A percentile compares a stretch with the other conserved stretches of the same genome.
Conservation (phyloP, 345 rosid genomes). For the Stellera chamaejasme region DNA sequence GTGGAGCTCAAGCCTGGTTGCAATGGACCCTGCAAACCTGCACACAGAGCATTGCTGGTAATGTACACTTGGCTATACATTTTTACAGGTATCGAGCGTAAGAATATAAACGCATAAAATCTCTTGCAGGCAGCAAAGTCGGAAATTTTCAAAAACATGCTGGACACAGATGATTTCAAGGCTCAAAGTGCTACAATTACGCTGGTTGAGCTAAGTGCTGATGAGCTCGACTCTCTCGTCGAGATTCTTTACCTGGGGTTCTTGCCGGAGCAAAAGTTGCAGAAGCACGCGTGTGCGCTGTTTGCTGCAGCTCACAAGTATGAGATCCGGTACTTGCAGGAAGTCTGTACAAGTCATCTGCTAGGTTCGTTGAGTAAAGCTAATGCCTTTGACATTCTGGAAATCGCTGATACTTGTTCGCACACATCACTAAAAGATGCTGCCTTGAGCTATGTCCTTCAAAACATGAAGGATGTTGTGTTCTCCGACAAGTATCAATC, state of each 20-base stretch:
- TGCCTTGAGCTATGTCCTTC: neutral
- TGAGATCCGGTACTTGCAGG: too few species aligned
- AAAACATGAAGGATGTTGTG: neutral
- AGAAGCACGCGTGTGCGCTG: neutral
- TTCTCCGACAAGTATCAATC: neutral
- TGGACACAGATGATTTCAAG: constrained; percentile 44
- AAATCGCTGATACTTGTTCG: neutral
- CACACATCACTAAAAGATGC: neutral
- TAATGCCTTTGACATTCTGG: neutral
- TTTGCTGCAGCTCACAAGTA: neutral
- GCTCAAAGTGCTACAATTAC: constrained; percentile 32
- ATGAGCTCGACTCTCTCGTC: constrained; percentile 19
- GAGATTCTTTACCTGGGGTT: neutral
- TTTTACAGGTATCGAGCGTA: neutral
- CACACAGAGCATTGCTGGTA: constrained; percentile 72
- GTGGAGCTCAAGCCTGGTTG: constrained; percentile 47
- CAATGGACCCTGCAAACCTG: constrained; percentile 43
- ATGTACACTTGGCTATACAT: neutral
- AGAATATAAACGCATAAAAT: neutral
- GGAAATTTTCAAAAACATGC: constrained; percentile 43
- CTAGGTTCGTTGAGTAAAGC: neutral
- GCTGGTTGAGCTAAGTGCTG: constrained; percentile 32
- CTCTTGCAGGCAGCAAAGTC: constrained; percentile 44
- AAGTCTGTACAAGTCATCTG: neutral
- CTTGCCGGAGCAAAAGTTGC: neutral